Evolutionary conservation across 2,329 filamentous ascomycete genomes (phyloP).

Genomic region (Colletotrichum cuscutae): DNA sequence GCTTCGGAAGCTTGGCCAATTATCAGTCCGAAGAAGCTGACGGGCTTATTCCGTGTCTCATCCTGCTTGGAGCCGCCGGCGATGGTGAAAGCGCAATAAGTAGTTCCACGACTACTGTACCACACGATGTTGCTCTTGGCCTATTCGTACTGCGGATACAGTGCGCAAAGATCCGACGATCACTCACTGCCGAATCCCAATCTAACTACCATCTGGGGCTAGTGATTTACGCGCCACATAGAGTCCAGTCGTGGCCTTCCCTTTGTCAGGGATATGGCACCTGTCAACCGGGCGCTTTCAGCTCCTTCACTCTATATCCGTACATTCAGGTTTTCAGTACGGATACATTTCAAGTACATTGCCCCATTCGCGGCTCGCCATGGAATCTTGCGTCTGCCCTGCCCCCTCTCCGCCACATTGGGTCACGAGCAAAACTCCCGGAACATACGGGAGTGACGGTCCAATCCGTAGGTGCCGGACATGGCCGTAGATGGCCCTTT

Average conservation of each 20-base stretch:
- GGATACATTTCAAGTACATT: background rate
- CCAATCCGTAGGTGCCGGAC: background rate
- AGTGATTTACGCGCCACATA: slow-evolving; percentile 14
- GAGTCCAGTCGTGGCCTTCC: slow-evolving; percentile 4
- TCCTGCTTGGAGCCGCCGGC: background rate
- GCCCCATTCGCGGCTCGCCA: background rate
- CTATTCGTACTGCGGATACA: background rate
- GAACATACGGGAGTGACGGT: background rate
- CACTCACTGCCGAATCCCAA: slow-evolving; percentile 20
- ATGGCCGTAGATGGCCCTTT: background rate
- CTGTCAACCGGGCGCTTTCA: slow-evolving; percentile 4
- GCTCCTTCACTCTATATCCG: background rate
- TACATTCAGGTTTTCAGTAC: background rate
- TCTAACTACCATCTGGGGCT: slow-evolving; percentile 15
- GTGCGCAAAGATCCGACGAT: slow-evolving; percentile 7
- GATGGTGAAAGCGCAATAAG: background rate
- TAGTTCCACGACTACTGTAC: background rate
- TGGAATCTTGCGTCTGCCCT: background rate
- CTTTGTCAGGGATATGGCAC: slow-evolving; percentile 11
- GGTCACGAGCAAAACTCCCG: background rate
- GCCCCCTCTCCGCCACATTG: background rate
- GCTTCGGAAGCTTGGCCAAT: background rate
- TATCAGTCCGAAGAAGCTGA: background rate
- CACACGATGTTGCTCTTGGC: background rate
- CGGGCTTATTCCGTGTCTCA: slow-evolving; percentile 13